These are phyloP conservation scores for Panaeolus cyanescens DNA, from an alignment of 768 basidiomycete species.

Conservation along the genomic window DNA sequence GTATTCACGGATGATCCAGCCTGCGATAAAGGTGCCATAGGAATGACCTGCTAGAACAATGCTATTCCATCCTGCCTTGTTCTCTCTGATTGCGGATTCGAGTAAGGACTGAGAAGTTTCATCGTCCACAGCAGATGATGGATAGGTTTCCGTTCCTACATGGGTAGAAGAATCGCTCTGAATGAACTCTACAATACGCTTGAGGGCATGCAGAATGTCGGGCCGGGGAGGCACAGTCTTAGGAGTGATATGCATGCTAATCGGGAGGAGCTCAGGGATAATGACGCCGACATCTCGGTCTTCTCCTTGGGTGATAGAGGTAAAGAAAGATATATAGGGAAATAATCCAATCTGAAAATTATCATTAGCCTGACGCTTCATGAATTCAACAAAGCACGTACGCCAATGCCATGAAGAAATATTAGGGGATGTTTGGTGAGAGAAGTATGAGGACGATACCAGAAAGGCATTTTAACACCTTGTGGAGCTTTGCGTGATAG, in stretches of 20 bases:
- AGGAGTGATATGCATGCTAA: slow-evolving; percentile 60
- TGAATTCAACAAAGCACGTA: slow-evolving; percentile 26
- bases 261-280: slow-evolving; percentile 59
- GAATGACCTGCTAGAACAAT: slow-evolving; percentile 58
- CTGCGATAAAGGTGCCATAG: slow-evolving; percentile 60
- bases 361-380: neutral
- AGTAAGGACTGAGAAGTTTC: neutral
- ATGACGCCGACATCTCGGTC: slow-evolving; percentile 60
- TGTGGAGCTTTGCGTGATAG: slow-evolving; percentile 41
- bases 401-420: slow-evolving; percentile 74
- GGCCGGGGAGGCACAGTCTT: slow-evolving; percentile 43
- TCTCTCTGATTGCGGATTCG: neutral
- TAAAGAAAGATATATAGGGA: slow-evolving; percentile 56
- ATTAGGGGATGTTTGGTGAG: slow-evolving; percentile 50
- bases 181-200: slow-evolving; percentile 45
- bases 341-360: slow-evolving; percentile 57
- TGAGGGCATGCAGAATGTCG: slow-evolving; percentile 43
- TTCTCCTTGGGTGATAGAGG: slow-evolving; percentile 35
- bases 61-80: slow-evolving; percentile 19
- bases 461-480: slow-evolving; percentile 34
- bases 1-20: slow-evolving; percentile 50
- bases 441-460: slow-evolving; percentile 48
- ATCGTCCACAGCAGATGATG: neutral
- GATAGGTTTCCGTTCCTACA: neutral
- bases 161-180: slow-evolving; percentile 14